phyloP scores from a whole-genome alignment of 2,329 filamentous ascomycete genomes.

The Metarhizium humberi region DNA sequence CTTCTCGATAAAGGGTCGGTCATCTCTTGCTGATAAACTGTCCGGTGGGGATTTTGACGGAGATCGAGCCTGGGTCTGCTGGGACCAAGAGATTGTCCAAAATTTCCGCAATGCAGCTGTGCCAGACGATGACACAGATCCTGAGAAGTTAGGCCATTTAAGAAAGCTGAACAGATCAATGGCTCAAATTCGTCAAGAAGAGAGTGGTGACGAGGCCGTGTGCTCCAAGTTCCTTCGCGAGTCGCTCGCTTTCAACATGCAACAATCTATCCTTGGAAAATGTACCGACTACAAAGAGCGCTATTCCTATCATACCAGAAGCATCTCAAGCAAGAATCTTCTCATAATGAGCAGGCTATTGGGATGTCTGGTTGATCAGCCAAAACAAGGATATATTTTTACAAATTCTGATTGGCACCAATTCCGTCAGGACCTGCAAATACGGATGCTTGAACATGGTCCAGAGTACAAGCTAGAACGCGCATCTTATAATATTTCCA shows the following conservation, averaged over 20 bases:
- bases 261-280: slow-evolving; percentile 48
- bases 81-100: slow-evolving; percentile 55
- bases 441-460: slow-evolving; percentile 16
- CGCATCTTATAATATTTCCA: slow-evolving; percentile 3
- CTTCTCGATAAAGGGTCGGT: slow-evolving; percentile 56
- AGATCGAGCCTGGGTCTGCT: slow-evolving; percentile 69
- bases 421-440: slow-evolving; percentile 18
- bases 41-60: slow-evolving; percentile 79
- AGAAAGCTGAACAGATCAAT: slow-evolving; percentile 38
- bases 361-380: slow-evolving; percentile 46
- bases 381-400: slow-evolving; percentile 46
- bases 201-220: slow-evolving; percentile 19
- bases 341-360: slow-evolving; percentile 42
- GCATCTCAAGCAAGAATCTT: slow-evolving; percentile 34
- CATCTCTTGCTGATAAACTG: slow-evolving; percentile 58
- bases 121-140: slow-evolving; percentile 22
- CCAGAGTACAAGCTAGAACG: slow-evolving; percentile 34
- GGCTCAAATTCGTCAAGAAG: slow-evolving; percentile 26
- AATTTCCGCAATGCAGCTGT: slow-evolving; percentile 54
- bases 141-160: slow-evolving; percentile 39
- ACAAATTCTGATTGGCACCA: slow-evolving; percentile 27
- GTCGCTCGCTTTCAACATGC: slow-evolving; percentile 49
- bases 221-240: slow-evolving; percentile 37
- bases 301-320: slow-evolving; percentile 49
- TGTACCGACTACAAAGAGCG: slow-evolving; percentile 57